These are phyloP conservation scores for Vitis hybrid DNA, from an alignment of 177 flowering plant genomes.

Conservation along the genomic window DNA sequence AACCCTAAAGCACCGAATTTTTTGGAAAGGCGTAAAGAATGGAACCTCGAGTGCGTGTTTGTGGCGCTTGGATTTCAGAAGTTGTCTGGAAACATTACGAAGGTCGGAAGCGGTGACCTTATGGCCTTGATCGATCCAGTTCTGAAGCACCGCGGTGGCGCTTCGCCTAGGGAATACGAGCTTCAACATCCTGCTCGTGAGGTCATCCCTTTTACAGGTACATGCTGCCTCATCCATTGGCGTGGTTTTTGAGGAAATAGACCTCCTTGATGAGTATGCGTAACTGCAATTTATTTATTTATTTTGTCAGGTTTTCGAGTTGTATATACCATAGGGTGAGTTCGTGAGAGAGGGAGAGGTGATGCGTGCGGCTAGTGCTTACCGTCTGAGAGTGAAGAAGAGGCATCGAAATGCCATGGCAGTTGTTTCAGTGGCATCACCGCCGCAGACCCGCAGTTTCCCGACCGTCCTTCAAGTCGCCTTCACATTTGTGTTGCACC, in stretches of 20 bases:
- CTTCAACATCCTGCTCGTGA: constrained; percentile 18
- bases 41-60: constrained; percentile 35
- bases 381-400: constrained; percentile 24
- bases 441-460: too few species aligned
- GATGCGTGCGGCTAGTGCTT: neutral
- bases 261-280: neutral
- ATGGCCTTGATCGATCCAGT: constrained; percentile 27
- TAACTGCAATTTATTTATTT: neutral
- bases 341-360: neutral
- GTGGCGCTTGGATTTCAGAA: constrained; percentile 25
- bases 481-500: too few species aligned
- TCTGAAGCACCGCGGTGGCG: constrained; percentile 22
- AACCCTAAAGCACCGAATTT: too few species aligned
- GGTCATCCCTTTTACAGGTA: neutral
- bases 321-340: neutral
- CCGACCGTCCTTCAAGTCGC: too few species aligned
- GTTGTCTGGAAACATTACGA: constrained; percentile 18
- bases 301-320: too few species aligned
- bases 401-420: constrained; percentile 33
- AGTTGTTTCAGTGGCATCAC: neutral
- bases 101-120: constrained; percentile 23
- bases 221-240: neutral
- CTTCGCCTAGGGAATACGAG: constrained; percentile 9
- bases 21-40: neutral
- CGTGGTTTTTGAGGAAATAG: constrained; percentile 1